Percentiles rank a stretch among this genome's conserved stretches.
These are phyloP conservation scores for Crithidia expoeki DNA, from an alignment of 208 protist genomes.

Conservation along the genomic window DNA sequence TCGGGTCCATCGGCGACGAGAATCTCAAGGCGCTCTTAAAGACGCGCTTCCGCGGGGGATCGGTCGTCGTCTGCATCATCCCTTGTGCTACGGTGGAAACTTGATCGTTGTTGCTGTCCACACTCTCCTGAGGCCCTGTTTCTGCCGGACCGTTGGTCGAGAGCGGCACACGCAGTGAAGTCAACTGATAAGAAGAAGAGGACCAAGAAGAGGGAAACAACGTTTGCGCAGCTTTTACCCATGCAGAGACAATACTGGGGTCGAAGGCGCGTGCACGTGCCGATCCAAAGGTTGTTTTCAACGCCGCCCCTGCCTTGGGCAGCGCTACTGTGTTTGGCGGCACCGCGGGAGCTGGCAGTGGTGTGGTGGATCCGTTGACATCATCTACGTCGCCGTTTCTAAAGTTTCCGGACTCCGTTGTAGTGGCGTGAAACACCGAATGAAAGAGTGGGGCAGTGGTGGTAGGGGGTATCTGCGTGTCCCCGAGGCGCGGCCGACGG, in stretches of 20 bases:
- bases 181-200: background rate
- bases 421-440: background rate
- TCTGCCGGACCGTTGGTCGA: background rate
- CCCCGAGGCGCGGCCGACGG: background rate
- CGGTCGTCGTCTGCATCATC: background rate
- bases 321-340: constrained; percentile 5
- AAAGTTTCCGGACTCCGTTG: background rate
- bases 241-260: background rate
- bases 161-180: constrained; percentile 13
- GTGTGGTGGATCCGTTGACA: background rate
- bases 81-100: too few species aligned
- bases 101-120: background rate
- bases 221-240: constrained; percentile 10
- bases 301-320: constrained; percentile 1
- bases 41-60: constrained; percentile 1
- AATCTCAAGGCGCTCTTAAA: constrained; percentile 7
- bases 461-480: background rate
- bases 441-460: background rate
- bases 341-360: background rate
- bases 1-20: constrained; percentile 5
- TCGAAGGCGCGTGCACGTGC: background rate
- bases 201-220: background rate
- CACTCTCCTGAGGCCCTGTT: background rate
- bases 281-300: background rate
- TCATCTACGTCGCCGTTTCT: background rate